Percentiles rank a stretch among this genome's conserved stretches.
Evolutionary conservation across 352 stramenopile species (phyloP).

Genomic region (Globisporangium middletonii): DNA sequence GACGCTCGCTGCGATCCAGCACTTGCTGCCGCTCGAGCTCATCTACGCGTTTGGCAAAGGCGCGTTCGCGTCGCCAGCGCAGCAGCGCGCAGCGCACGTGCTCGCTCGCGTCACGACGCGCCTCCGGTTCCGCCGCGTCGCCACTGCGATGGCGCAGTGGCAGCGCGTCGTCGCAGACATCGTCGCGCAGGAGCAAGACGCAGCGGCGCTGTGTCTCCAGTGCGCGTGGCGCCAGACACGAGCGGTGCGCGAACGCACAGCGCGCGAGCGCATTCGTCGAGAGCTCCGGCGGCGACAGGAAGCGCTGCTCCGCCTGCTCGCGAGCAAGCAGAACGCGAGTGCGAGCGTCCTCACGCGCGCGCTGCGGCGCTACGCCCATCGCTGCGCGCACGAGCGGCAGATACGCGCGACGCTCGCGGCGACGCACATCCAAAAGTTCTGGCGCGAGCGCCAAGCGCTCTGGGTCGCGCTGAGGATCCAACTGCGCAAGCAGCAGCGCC

Average conservation of each 20-base stretch:
- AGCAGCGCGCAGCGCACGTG: constrained; percentile 45
- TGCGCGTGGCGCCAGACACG: constrained; percentile 58
- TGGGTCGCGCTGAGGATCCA: constrained; percentile 43
- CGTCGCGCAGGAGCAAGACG: constrained; percentile 12
- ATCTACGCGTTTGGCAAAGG: constrained; percentile 56
- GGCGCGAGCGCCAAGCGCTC: constrained; percentile 32
- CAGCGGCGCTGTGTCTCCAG: constrained; percentile 24
- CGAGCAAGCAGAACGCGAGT: constrained; percentile 35
- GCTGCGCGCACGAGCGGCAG: constrained; percentile 4
- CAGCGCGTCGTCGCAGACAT: constrained; percentile 17
- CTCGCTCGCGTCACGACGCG: constrained; percentile 37
- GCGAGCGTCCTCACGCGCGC: constrained; percentile 39
- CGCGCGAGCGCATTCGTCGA: constrained; percentile 19
- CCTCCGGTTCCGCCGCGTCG: constrained; percentile 33
- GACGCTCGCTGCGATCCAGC: constrained; percentile 42
- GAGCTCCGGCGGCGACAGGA: constrained; percentile 46
- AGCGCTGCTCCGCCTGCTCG: constrained; percentile 31
- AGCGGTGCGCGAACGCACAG: constrained; percentile 19
- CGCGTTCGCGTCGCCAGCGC: constrained; percentile 53
- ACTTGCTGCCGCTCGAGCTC: constrained; percentile 56
- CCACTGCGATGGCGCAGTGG: constrained; percentile 42
- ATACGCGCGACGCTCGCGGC: constrained; percentile 19
- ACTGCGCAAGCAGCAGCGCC: constrained; percentile 24
- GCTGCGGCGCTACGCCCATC: constrained; percentile 21
- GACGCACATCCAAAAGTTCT: constrained; percentile 42